Evolutionary conservation across 495 filamentous ascomycete genomes (phyloP), one percentile per base, ranked within the genome.

Genomic region (Penicillium angulare): DNA sequence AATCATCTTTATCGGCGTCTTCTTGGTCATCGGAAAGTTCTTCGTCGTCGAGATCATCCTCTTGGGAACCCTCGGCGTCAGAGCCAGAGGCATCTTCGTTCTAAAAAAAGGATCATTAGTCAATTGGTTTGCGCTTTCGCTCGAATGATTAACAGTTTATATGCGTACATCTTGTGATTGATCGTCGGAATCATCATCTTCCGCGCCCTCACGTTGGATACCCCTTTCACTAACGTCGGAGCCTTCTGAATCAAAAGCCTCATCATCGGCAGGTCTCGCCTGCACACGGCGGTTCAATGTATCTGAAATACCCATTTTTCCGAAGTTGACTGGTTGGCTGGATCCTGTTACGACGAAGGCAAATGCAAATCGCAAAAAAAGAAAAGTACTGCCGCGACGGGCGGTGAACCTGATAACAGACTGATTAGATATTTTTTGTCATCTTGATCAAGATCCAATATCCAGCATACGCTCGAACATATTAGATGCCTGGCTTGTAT

Each of bases 241-340:
- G 12, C 18, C 57, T 12, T 67, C 66, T 1, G 65, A 71, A 38
- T 65, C 66, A 2, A 51, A 46, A 5, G 80, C 80, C 21, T 80
- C 72, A 3, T 86, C 82, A 0, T 79, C 78, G 45, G 80, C 83
- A 27, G 74, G 75, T 26, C 77, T 69, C 0, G 81, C 79, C 33
- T 77, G 77, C 27, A 87, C 79, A 35, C 84, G 75, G 49, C 83
- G 74, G 56, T 86, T 78, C 7, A 88, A 64, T 22, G 66, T 69
- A 48, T 73, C 69, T n/a, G 67, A 60, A 48, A 77, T 72, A 20
- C 67, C 67, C 78, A 80, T 80, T 47, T 17, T 15, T 17, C 12
- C 26, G 18, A 20, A 18, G 36, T 47, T 43, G 9, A 15, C 17
- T 22, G 24, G 24, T 24, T 20, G 20, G 40, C 38, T 3, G 21